Percentiles rank a stretch among this genome's conserved stretches.
Conservation (phyloP, 2,329 filamentous ascomycete species). For the Colletotrichum sp. region DNA sequence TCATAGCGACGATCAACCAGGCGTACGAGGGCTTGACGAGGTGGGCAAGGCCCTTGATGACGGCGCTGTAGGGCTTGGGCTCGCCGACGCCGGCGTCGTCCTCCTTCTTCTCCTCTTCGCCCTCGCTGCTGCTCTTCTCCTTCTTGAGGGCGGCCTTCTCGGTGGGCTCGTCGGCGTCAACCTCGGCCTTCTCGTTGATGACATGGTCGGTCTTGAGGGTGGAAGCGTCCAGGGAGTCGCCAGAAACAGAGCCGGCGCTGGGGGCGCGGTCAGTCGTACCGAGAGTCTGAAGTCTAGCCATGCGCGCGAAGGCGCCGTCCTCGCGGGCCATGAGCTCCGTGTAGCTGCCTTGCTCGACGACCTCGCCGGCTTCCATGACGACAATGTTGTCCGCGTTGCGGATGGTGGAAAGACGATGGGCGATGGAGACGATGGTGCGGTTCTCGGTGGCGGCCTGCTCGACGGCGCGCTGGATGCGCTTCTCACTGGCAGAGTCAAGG, state of each 20-base stretch:
- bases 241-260: conserved; percentile 18
- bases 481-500: conserved; percentile 55
- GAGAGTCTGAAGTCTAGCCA: conserved; percentile 28
- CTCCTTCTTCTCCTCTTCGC: background rate
- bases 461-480: conserved; percentile 47
- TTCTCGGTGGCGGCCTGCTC: conserved; percentile 42
- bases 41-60: conserved; percentile 20
- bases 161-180: background rate
- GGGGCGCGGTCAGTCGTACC: conserved; percentile 15
- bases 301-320: conserved; percentile 35
- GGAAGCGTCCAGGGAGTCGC: conserved; percentile 20
- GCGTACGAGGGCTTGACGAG: conserved; percentile 37
- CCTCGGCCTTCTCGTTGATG: conserved; percentile 2
- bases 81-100: conserved; percentile 5
- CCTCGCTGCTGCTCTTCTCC: background rate
- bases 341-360: conserved; percentile 70
- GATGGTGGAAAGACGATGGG: conserved; percentile 66
- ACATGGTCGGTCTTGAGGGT: conserved; percentile 16
- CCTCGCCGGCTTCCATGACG: conserved; percentile 64
- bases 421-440: conserved; percentile 70
- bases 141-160: background rate
- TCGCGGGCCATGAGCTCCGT: conserved; percentile 57
- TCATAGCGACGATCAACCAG: conserved; percentile 50
- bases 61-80: conserved; percentile 23
- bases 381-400: conserved; percentile 71